phyloP scores from a whole-genome alignment of 2,329 filamentous ascomycete species.

The Tolypocladium tropicale region DNA sequence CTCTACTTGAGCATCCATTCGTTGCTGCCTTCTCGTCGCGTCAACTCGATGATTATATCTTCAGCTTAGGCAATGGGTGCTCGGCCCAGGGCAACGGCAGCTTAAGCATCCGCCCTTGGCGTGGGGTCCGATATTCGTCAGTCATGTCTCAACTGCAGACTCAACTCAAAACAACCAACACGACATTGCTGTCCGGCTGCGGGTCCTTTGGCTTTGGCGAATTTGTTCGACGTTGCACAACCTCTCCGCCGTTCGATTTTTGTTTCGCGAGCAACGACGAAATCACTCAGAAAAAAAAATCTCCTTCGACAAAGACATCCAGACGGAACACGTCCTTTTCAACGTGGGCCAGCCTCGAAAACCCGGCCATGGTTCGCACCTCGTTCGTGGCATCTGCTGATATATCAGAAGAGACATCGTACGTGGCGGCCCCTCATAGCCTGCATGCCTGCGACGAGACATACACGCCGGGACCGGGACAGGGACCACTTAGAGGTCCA shows the following conservation, averaged over 20 bases:
- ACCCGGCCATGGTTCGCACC: background rate
- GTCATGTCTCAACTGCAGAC: too few species aligned
- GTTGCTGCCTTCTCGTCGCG: too few species aligned
- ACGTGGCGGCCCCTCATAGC: background rate
- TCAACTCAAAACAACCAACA: too few species aligned
- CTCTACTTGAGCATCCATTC: too few species aligned
- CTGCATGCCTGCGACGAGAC: background rate
- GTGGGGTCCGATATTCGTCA: too few species aligned
- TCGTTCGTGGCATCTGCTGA: background rate
- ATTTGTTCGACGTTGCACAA: background rate
- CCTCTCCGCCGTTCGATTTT: background rate
- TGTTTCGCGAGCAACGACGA: background rate
- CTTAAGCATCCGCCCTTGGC: too few species aligned
- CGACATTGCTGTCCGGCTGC: background rate
- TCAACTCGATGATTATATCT: too few species aligned
- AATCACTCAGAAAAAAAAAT: background rate
- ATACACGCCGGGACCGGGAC: background rate
- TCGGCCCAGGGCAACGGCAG: too few species aligned
- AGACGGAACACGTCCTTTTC: background rate
- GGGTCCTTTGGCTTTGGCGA: background rate
- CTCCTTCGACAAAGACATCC: background rate
- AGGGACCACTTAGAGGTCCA: background rate
- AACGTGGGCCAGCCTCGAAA: background rate
- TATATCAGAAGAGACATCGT: background rate
- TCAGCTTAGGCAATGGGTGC: too few species aligned